Evolutionary conservation across 2,329 filamentous ascomycete species (phyloP), one percentile per base, ranked within the genome.

Genomic region (Penicillium freii): DNA sequence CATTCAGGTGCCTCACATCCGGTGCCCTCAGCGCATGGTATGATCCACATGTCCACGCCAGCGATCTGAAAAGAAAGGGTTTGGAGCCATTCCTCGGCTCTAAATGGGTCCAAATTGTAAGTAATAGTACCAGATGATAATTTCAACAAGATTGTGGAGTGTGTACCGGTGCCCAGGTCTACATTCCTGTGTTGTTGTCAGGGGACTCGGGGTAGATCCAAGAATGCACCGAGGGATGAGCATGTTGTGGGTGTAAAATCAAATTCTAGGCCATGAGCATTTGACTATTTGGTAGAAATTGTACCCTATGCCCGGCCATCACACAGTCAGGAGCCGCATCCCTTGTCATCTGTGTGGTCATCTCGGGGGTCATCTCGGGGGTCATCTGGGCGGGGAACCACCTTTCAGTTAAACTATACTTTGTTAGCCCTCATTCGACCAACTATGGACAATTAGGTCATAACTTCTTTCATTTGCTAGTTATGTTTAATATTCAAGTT

Each of bases 161-260:
- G 13, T n/a, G 4, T n/a, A 11, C 6, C 23, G 17, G 6, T 27
- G 21, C 33, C 54, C 25, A 55, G 23, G 51, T 51, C 40, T 60
- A 48, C 66, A 69, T 69, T 69, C 66, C 60, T 42, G 21, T 15
- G 17, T 40, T 44, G 63, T 69, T 69, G 65, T 66, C 65, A 59
- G 56, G 63, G 64, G 40, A 34, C 39, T n/a, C 21, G 23, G 38
- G 27, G 60, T 10, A 55, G 61, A 55, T 56, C 56, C 17, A 27
- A 57, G 66, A 69, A 69, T 69, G 66, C 46, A 45, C 13, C 15
- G 23, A 51, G 23, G 31, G 25, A 40, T 36, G 36, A 31, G 31
- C 46, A 23, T 46, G 25, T 23, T 21, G 11, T 36, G 36, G 19
- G 17, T 17, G 9, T 36, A 17, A 31, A 33, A 25, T 40, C 1